Conservation (phyloP, 2,329 filamentous ascomycete species). For the Monosporascus sp. region DNA sequence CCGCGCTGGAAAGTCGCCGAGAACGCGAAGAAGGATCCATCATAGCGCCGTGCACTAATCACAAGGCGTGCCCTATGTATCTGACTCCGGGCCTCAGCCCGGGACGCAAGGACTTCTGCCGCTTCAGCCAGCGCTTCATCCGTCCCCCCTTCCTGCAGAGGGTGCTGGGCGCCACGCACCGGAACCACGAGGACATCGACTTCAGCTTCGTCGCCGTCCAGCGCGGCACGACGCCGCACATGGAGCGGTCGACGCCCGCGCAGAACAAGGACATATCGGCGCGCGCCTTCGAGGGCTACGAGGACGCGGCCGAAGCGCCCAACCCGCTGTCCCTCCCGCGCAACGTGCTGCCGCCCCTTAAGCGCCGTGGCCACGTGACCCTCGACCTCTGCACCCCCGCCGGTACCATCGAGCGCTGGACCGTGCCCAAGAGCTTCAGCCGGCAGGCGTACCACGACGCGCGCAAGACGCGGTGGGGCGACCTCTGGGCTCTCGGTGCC, state of each 20-base stretch:
- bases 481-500: slow-evolving; percentile 90
- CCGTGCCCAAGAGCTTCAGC: slow-evolving; percentile 75
- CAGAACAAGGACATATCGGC: slow-evolving; percentile 54
- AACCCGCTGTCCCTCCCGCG: slow-evolving; percentile 71
- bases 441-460: slow-evolving; percentile 86
- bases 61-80: slow-evolving; percentile 86
- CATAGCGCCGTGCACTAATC: slow-evolving; percentile 80
- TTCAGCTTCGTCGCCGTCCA: slow-evolving; percentile 88
- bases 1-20: slow-evolving; percentile 34
- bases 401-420: slow-evolving; percentile 88
- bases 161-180: slow-evolving; percentile 61
- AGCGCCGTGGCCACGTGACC: slow-evolving; percentile 81
- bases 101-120: slow-evolving; percentile 85
- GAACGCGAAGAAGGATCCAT: slow-evolving; percentile 58
- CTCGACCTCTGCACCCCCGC: slow-evolving; percentile 86
- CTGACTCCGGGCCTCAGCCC: slow-evolving; percentile 59
- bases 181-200: slow-evolving; percentile 84
- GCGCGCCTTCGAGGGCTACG: slow-evolving; percentile 69
- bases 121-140: slow-evolving; percentile 84
- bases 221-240: slow-evolving; percentile 56
- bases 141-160: slow-evolving; percentile 77
- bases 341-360: slow-evolving; percentile 72
- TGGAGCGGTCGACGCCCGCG: slow-evolving; percentile 8
- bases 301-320: slow-evolving; percentile 38
- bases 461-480: slow-evolving; percentile 84